Evolutionary conservation across 768 basidiomycete species (phyloP).

Genomic region (Trametopsis cervina): DNA sequence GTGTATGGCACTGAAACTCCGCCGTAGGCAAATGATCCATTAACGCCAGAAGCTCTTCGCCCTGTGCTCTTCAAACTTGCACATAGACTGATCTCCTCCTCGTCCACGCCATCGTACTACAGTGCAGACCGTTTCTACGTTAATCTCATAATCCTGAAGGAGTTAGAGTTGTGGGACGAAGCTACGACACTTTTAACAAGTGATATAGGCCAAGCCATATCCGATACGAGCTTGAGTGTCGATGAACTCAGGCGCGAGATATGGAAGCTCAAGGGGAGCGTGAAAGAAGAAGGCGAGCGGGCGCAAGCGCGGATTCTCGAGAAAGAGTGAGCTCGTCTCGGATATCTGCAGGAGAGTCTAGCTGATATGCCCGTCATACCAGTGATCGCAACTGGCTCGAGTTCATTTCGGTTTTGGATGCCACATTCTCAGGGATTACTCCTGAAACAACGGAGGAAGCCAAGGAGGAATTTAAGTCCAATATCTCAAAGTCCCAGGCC

Average conservation of each 20-base stretch:
- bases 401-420: conserved; percentile 68
- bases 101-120: conserved; percentile 54
- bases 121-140: conserved; percentile 74
- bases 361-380: not conserved
- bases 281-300: conserved; percentile 52
- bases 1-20: not conserved
- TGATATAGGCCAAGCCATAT: conserved; percentile 61
- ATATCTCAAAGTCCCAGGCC: conserved; percentile 36
- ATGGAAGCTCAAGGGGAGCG: conserved; percentile 48
- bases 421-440: conserved; percentile 42
- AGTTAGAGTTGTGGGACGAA: conserved; percentile 63
- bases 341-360: too few species aligned
- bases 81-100: conserved; percentile 61
- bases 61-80: conserved; percentile 70
- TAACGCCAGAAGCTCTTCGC: conserved; percentile 56
- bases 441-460: conserved; percentile 26
- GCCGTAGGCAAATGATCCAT: conserved; percentile 58
- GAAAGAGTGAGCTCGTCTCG: conserved; percentile 45
- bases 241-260: conserved; percentile 73
- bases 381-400: conserved; percentile 86
- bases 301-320: conserved; percentile 55
- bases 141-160: conserved; percentile 63
- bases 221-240: conserved; percentile 62
- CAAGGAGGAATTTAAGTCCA: conserved; percentile 31
- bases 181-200: conserved; percentile 62